Base-by-base conservation (phyloP, 2,329 filamentous ascomycete genomes). In the Colletotrichum somersetense region DNA sequence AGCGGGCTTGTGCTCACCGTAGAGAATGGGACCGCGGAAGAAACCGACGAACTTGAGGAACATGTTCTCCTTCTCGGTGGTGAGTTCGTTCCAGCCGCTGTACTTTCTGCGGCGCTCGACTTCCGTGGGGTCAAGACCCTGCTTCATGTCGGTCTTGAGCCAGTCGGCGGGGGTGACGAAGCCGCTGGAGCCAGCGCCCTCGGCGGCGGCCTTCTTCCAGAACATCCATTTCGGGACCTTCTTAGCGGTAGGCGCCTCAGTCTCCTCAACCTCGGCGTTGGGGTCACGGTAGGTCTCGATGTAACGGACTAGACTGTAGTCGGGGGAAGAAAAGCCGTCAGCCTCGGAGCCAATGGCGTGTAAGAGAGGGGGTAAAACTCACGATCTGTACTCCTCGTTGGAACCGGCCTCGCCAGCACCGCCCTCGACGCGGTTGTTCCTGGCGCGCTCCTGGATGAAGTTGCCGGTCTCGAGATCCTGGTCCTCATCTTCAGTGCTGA, bases 21-120 rank as follows among this genome's bases (percentile, higher is more conserved):
- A 94, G 74, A 93, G 89, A 85, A 94, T 91, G 74, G 92, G 92
- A 78, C 92, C 92, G 76, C 85, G 89, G 88, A 94, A 94, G 85
- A 92, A 94, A 80, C 89, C 87, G 77, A 94, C 83, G 84, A 94
- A 93, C 84, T 93, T 91, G 80, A 91, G 81, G 81, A 93, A 87
- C 85, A 93, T 84, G 85, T 93, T 93, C 83, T 91, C 90, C 86
- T 93, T 93, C 85, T 93, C 92, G 42, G 91, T 89, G 40, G 87
- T 85, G 80, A 94, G 85, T 81, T 94, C 92, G 84, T 93, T 94
- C 85, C 83, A 93, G 73, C 92, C 92, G 75, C 86, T 87, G 77
- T 87, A 87, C 84, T 89, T 92, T 76, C 92, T 87, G 77, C 92
- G 89, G 63, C 78, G 78, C 78, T 93, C 91, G 66, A 92, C 88